A percentile compares a stretch with the other conserved stretches of the same genome.
Evolutionary conservation across 2,329 filamentous ascomycete species (phyloP).

Genomic region (Paraconiothyrium sp.): DNA sequence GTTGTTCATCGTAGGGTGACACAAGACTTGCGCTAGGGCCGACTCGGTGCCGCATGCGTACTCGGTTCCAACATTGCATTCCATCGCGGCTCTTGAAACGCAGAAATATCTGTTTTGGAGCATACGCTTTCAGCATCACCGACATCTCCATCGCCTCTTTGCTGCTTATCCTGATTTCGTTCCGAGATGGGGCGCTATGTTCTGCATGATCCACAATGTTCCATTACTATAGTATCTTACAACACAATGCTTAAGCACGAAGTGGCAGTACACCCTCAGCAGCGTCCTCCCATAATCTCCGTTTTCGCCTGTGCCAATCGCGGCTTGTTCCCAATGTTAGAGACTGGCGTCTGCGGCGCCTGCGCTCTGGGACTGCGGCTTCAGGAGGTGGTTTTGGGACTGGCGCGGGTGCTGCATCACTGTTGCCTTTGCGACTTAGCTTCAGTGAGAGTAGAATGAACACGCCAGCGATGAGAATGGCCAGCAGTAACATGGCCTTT

Average conservation of each 20-base stretch:
- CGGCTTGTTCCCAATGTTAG: slow-evolving; percentile 31
- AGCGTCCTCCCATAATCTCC: slow-evolving; percentile 40
- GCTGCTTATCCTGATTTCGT: not conserved
- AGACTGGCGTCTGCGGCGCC: slow-evolving; percentile 27
- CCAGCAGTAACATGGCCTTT: slow-evolving; percentile 88
- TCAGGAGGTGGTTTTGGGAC: slow-evolving; percentile 34
- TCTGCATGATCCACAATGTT: slow-evolving; percentile 5
- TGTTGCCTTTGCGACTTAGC: slow-evolving; percentile 65
- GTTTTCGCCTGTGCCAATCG: slow-evolving; percentile 48
- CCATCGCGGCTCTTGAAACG: not conserved
- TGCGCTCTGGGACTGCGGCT: slow-evolving; percentile 10
- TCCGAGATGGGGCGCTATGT: not conserved
- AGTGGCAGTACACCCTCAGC: slow-evolving; percentile 24
- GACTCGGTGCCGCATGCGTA: slow-evolving; percentile 1
- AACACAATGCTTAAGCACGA: slow-evolving; percentile 15
- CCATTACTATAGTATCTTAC: slow-evolving; percentile 28
- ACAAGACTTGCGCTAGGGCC: not conserved
- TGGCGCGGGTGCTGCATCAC: slow-evolving; percentile 28
- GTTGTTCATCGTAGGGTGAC: not conserved
- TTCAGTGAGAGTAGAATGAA: slow-evolving; percentile 86
- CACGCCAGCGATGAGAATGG: slow-evolving; percentile 84
- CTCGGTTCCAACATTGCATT: not conserved
- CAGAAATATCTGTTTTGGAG: not conserved
- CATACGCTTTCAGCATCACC: not conserved
- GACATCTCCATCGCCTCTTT: not conserved